Evolutionary conservation across 2,329 filamentous ascomycete genomes (phyloP).

Genomic region (Penicillium sp.): DNA sequence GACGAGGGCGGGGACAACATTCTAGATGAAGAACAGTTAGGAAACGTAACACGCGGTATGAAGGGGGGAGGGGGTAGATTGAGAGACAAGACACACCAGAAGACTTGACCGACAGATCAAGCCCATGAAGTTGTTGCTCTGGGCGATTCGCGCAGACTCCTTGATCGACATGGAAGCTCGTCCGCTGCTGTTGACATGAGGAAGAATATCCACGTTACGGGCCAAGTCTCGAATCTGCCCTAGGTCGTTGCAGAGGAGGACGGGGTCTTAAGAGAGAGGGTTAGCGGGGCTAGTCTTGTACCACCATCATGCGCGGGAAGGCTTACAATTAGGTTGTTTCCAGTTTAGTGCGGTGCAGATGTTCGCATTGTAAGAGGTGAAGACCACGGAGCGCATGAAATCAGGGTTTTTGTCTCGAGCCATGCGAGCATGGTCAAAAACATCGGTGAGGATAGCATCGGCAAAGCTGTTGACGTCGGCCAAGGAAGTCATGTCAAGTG

Average conservation of each 20-base stretch:
- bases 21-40: constrained; percentile 52
- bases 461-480: constrained; percentile 82
- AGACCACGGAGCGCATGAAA: constrained; percentile 80
- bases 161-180: constrained; percentile 82
- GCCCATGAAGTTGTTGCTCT: constrained; percentile 98
- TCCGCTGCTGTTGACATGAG: constrained; percentile 59
- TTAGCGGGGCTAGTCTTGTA: too few relatives aligned
- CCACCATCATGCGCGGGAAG: too few relatives aligned
- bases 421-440: constrained; percentile 84
- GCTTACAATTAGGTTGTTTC: constrained; percentile 93
- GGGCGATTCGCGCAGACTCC: constrained; percentile 86
- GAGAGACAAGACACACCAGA: constrained; percentile 61
- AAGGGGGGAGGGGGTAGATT: background rate
- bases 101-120: constrained; percentile 84
- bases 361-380: constrained; percentile 86
- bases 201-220: constrained; percentile 37
- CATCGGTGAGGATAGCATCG: constrained; percentile 75
- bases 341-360: constrained; percentile 95
- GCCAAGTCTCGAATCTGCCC: constrained; percentile 52
- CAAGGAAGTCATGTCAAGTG: constrained; percentile 67
- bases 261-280: constrained; percentile 56
- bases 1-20: constrained; percentile 87
- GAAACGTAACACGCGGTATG: constrained; percentile 8
- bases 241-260: constrained; percentile 91
- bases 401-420: constrained; percentile 65